Percentiles rank a stretch among this genome's conserved stretches.
These are phyloP conservation scores for Penicillium simplicissimum DNA, from an alignment of 495 filamentous ascomycete genomes.

Conservation along the genomic window DNA sequence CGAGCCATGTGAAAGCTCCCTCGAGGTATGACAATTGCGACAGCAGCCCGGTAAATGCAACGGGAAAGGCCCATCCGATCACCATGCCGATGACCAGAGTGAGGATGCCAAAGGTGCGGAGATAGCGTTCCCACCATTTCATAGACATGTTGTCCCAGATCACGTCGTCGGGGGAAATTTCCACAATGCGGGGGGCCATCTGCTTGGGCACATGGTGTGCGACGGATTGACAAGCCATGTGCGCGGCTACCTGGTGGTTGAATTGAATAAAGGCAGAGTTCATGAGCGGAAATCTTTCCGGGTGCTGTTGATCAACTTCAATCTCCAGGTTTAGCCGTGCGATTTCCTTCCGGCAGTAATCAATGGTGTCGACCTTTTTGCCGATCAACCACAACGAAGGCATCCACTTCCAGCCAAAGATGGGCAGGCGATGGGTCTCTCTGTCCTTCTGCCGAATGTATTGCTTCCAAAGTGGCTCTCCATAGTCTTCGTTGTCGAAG, in stretches of 20 bases:
- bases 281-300: slow-evolving; percentile 90
- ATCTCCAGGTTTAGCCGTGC: slow-evolving; percentile 92
- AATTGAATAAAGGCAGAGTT: slow-evolving; percentile 99
- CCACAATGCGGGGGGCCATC: slow-evolving; percentile 90
- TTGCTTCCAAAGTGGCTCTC: slow-evolving; percentile 76
- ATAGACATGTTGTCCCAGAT: slow-evolving; percentile 98
- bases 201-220: slow-evolving; percentile 90
- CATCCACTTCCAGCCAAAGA: slow-evolving; percentile 79
- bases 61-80: slow-evolving; percentile 87
- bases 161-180: slow-evolving; percentile 91
- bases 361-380: slow-evolving; percentile 93
- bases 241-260: slow-evolving; percentile 94
- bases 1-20: slow-evolving; percentile 62
- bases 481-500: slow-evolving; percentile 60
- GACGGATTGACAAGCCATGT: slow-evolving; percentile 95
- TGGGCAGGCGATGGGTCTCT: slow-evolving; percentile 79
- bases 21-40: slow-evolving; percentile 73
- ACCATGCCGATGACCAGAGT: slow-evolving; percentile 72
- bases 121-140: slow-evolving; percentile 89
- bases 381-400: slow-evolving; percentile 77
- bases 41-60: slow-evolving; percentile 81
- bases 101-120: slow-evolving; percentile 68
- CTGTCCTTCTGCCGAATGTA: slow-evolving; percentile 81
- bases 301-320: slow-evolving; percentile 82
- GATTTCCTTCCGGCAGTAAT: slow-evolving; percentile 84